phyloP scores from a whole-genome alignment of 257 asterid species.

The Solanum habrochaites region DNA sequence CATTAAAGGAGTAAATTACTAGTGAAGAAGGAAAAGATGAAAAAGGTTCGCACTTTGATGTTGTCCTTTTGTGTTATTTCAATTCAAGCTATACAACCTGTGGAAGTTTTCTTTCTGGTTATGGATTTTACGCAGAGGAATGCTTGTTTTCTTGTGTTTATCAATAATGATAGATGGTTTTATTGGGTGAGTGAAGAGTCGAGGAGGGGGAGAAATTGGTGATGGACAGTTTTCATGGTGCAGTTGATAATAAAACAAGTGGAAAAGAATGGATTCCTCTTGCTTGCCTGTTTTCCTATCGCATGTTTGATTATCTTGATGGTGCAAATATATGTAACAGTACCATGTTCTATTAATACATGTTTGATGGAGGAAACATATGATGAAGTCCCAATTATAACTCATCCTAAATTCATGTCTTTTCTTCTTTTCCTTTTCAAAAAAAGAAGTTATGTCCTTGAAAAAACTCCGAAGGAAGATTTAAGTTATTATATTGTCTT shows the following conservation, averaged over 20 bases:
- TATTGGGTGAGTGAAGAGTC: not conserved
- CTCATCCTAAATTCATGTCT: not conserved
- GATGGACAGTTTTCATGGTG: not conserved
- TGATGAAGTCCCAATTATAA: not conserved
- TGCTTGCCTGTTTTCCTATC: not conserved
- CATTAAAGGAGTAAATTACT: not conserved
- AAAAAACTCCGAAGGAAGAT: not conserved
- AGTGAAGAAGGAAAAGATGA: not conserved
- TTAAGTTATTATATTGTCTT: not conserved
- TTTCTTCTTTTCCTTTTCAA: not conserved
- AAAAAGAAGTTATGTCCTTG: not conserved
- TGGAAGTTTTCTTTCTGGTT: not conserved
- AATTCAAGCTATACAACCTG: not conserved
- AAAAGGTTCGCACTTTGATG: not conserved
- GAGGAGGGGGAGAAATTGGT: not conserved
- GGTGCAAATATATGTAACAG: not conserved
- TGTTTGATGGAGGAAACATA: not conserved
- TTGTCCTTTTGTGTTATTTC: not conserved
- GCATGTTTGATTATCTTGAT: not conserved
- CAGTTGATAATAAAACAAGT: not conserved
- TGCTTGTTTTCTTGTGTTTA: not conserved
- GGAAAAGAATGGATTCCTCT: not conserved
- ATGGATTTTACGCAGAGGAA: not conserved
- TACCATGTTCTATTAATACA: not conserved
- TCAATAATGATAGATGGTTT: not conserved